Evolutionary conservation across 2,329 filamentous ascomycete genomes (phyloP), one percentile per base, ranked within the genome.

Genomic region (Simplicillium sp.): DNA sequence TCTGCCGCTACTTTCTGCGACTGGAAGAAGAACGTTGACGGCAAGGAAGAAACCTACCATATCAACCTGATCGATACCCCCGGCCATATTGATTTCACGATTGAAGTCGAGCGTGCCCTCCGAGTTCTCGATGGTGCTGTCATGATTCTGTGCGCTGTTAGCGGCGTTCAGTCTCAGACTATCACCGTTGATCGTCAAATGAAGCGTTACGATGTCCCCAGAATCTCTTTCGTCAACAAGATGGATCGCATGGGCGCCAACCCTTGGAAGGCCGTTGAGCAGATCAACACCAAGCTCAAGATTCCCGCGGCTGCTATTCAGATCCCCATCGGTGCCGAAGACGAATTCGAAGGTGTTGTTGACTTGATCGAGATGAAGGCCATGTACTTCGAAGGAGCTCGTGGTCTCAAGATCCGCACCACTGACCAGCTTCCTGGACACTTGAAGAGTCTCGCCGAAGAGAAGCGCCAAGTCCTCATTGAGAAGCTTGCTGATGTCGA

Each of bases 201-300:
- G 92, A 87, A 88, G 70, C 82, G 92, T 52, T 98, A 98, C 73
- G 90, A 97, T 58, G 82, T 98, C 47, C 92, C 92, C 46, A 78
- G 92, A 53, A 82, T 98, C 61, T 94, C 86, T 41, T 98, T 98
- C 57, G 80, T 98, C 60, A 98, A 98, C 72, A 98, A 98, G 75
- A 97, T 98, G 90, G 92, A 98, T 59, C 84, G 92, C 50, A 96
- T 96, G 84, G 92, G 92, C 45, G 87, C 92, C 49, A 97, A 98
- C 60, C 92, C 92, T 8, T 98, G 89, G 80, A 96, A 94, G 67
- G 89, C 88, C 8, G 81, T 98, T 43, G 90, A 98, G 33, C 89
- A 96, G 67, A 97, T 98, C 72, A 96, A 95, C 68, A 77, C 82
- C 54, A 98, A 98, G 68, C 77, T 98, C 47, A 89, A 89, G 67